These are phyloP conservation scores for Thielaviopsis euricoi DNA, from an alignment of 2,329 filamentous ascomycete genomes.

Conservation along the genomic window DNA sequence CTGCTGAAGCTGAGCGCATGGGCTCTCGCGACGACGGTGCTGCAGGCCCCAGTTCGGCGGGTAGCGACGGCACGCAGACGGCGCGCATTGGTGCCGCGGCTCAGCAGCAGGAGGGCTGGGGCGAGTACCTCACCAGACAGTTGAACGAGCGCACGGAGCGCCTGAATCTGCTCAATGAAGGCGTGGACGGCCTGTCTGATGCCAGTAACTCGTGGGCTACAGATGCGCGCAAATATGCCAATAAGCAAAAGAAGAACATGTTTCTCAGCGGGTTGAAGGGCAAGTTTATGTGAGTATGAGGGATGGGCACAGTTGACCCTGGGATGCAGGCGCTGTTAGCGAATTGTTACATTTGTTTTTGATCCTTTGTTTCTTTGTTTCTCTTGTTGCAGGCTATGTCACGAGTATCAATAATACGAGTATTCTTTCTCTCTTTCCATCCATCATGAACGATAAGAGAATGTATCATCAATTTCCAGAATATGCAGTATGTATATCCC, in stretches of 20 bases:
- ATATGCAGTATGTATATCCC: too few relatives aligned
- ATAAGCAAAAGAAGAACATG: constrained; percentile 73
- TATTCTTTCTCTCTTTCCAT: neutral
- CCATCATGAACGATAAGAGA: too few relatives aligned
- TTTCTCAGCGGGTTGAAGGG: constrained; percentile 53
- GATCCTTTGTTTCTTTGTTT: neutral
- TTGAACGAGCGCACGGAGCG: constrained; percentile 84
- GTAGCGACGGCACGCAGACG: neutral
- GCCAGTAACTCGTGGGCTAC: constrained; percentile 72
- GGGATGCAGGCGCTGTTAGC: neutral
- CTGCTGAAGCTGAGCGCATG: constrained; percentile 41
- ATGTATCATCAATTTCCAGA: too few relatives aligned
- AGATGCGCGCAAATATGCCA: constrained; percentile 75
- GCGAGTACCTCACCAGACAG: constrained; percentile 70
- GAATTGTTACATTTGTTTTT: neutral
- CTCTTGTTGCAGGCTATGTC: neutral
- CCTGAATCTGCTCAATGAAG: constrained; percentile 66
- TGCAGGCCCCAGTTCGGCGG: constrained; percentile 15
- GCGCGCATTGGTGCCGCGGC: constrained; percentile 13
- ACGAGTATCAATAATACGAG: neutral
- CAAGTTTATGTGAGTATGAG: constrained; percentile 28
- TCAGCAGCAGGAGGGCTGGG: constrained; percentile 43
- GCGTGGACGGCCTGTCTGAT: constrained; percentile 66
- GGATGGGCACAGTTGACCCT: too few relatives aligned
- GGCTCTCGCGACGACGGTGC: constrained; percentile 18